Evolutionary conservation across 371 early-diverging fungal species (phyloP), one percentile per base, ranked within the genome.

Genomic region (Mucor saturninus): DNA sequence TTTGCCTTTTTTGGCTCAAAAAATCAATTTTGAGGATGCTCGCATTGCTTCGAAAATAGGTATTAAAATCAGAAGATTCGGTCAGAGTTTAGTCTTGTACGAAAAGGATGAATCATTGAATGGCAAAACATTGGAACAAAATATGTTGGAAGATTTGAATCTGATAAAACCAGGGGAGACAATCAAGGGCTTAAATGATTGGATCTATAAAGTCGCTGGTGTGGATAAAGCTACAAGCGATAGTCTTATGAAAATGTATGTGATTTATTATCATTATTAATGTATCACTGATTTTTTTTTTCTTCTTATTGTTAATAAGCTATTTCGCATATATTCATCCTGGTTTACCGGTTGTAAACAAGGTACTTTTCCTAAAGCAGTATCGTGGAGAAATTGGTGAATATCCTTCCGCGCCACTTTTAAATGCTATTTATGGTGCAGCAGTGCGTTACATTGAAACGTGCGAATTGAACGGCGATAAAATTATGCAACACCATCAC

Each of bases 291-390:
- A 13, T 42, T 9, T 42, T 42, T 42, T 9, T 42, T 42, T 42
- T 5, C 30, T 15, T 28, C 30, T 42, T 40, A 7, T 38, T 31
- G 9, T 38, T n/a, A 28, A 38, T 9, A 53, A 81, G 82, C 5
- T 82, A 79, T 45, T 82, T 82, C 61, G 71, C 74, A 1, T 79
- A 82, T 63, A 82, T 82, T 29, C 83, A 82, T 61, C 76, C 79
- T 9, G 74, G 71, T 1, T 51, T 82, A n/a, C 83, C 83, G 32
- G 71, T 82, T 4, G 54, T 82, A 40, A 82, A 82, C 68, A 82
- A 82, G 43, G 26, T 51, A 1, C 54, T 82, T 4, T 82, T 82
- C 53, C 35, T 82, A 48, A 75, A 73, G 32, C 83, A 82, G 58
- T 82, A 82, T 49, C 72, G 83, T 28, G 74, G 72, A 11, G 59